Base-by-base conservation (phyloP, 108 stramenopile species). In the Ochromonas danica region DNA sequence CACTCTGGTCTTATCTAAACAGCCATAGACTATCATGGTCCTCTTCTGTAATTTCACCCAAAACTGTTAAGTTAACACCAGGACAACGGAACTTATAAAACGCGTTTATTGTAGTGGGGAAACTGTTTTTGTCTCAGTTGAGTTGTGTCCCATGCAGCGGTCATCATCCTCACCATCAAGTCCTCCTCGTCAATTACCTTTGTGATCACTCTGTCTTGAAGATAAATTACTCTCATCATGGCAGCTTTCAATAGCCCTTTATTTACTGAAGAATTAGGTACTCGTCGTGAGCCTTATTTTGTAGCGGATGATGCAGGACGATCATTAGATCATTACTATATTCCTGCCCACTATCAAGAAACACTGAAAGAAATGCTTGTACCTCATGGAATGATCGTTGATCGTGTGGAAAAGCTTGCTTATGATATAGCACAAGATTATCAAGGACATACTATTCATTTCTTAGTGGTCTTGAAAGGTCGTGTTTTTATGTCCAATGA, bases 1-100 rank as follows among this genome's bases (percentile, higher is more conserved):
- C 97, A 98, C 90, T 93, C 90, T 60, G 97, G 97, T 0, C 91
- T 98, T n/a, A n/a, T n/a, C n/a, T n/a, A n/a, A n/a, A n/a, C n/a
- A n/a, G n/a, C n/a, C n/a, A n/a, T n/a, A n/a, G n/a, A n/a, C n/a
- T n/a, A n/a, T n/a, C n/a, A n/a, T n/a, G n/a, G n/a, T n/a, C n/a
- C n/a, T n/a, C n/a, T n/a, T n/a, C n/a, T n/a, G n/a, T n/a, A n/a
- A n/a, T n/a, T n/a, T n/a, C n/a, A n/a, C n/a, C n/a, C n/a, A n/a
- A n/a, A n/a, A n/a, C n/a, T n/a, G n/a, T n/a, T n/a, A n/a, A n/a
- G n/a, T n/a, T n/a, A n/a, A n/a, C n/a, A n/a, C n/a, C n/a, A n/a
- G n/a, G n/a, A n/a, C n/a, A n/a, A n/a, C n/a, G n/a, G n/a, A n/a
- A n/a, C n/a, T n/a, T n/a, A n/a, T n/a, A n/a, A n/a, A n/a, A n/a